phyloP scores from a whole-genome alignment of 164 flowering plant species.

The Nymphaea thermarum region DNA sequence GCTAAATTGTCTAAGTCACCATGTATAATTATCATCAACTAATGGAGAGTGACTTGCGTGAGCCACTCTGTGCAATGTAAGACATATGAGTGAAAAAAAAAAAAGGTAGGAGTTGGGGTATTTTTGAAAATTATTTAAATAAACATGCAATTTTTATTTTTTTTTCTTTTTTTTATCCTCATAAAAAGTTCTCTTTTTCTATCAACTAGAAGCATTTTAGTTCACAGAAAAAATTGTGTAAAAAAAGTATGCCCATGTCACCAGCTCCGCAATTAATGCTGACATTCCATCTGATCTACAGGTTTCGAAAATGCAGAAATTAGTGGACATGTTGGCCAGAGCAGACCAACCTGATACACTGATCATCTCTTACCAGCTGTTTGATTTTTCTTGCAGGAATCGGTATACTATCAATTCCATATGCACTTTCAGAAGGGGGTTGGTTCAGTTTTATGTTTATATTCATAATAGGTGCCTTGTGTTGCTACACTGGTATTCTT shows the following conservation, averaged over 20 bases:
- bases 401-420: slow-evolving; percentile 6
- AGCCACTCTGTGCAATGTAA: no score
- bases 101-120: no score
- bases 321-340: no score
- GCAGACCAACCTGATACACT: not conserved
- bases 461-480: not conserved
- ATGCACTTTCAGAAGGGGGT: slow-evolving; percentile 6
- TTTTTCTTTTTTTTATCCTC: no score
- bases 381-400: not conserved
- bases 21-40: no score
- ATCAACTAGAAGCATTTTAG: not conserved
- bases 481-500: slow-evolving; percentile 4
- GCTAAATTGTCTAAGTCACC: no score
- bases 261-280: not conserved
- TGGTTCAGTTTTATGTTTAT: not conserved
- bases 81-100: no score
- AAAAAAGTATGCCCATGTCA: not conserved
- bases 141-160: no score
- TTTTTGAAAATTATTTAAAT: no score
- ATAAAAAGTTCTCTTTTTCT: no score
- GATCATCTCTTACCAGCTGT: not conserved
- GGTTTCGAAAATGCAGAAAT: no score
- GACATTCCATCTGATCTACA: not conserved
- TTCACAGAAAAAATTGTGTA: not conserved
- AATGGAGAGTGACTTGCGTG: no score